Conservation (phyloP, 305 asterid genomes). For the Solanum chacoense region DNA sequence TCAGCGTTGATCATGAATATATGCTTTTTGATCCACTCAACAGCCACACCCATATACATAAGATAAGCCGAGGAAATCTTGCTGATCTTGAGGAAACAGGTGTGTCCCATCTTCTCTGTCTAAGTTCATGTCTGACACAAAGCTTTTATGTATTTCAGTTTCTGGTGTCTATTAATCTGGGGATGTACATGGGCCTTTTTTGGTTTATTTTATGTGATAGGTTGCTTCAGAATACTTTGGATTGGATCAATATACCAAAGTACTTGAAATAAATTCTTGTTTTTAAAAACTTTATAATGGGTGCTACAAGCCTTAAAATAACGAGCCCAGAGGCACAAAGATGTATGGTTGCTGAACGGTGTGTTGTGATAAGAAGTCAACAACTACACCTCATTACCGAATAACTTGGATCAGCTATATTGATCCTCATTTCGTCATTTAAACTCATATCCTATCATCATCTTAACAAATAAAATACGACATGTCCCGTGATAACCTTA, state of each 20-base stretch:
- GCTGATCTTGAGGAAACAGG: constrained; percentile 50
- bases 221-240: neutral
- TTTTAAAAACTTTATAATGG: neutral
- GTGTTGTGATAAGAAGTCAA: neutral
- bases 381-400: neutral
- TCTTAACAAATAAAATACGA: neutral
- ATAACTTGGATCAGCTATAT: neutral
- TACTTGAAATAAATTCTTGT: neutral
- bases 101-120: constrained; percentile 1
- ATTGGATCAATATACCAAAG: neutral
- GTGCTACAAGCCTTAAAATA: neutral
- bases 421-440: neutral
- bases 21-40: constrained; percentile 50
- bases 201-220: neutral
- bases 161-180: neutral
- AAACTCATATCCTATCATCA: neutral
- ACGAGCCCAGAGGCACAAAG: neutral
- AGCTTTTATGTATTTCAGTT: neutral
- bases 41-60: constrained; percentile 19
- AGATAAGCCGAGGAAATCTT: constrained; percentile 20
- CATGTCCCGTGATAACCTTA: neutral
- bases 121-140: neutral
- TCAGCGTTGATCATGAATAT: constrained; percentile 52
- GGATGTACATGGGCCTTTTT: neutral
- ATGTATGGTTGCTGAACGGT: neutral